phyloP scores from a whole-genome alignment of 2,329 filamentous ascomycete genomes.

The Hortaea sp. region DNA sequence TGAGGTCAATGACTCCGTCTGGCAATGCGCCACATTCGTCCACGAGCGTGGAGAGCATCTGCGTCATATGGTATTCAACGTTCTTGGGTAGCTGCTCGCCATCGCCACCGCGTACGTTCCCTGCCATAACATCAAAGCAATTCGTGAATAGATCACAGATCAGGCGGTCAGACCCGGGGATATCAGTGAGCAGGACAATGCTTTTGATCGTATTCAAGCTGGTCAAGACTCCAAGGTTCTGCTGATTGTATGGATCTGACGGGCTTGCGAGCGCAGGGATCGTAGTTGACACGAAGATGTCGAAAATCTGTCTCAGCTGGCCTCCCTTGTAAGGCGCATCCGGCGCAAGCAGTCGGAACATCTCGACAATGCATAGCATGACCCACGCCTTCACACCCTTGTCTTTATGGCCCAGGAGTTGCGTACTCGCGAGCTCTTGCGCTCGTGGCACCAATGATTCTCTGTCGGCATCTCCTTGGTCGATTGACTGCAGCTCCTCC shows the following conservation, averaged over 20 bases:
- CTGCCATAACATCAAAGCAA: slow-evolving; percentile 86
- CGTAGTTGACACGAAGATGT: slow-evolving; percentile 71
- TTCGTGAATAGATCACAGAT: slow-evolving; percentile 73
- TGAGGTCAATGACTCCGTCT: slow-evolving; percentile 74
- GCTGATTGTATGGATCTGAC: slow-evolving; percentile 79
- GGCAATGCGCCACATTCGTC: slow-evolving; percentile 75
- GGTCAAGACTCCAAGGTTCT: slow-evolving; percentile 82
- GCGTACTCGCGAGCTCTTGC: slow-evolving; percentile 71
- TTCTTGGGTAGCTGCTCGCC: slow-evolving; percentile 85
- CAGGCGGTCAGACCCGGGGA: slow-evolving; percentile 70
- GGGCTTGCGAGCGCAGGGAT: slow-evolving; percentile 79
- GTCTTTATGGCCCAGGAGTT: slow-evolving; percentile 84
- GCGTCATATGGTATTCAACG: slow-evolving; percentile 84
- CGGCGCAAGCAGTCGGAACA: slow-evolving; percentile 84
- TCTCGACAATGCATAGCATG: slow-evolving; percentile 82
- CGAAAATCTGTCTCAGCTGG: slow-evolving; percentile 95
- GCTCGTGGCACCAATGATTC: slow-evolving; percentile 77
- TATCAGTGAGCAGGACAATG: slow-evolving; percentile 80
- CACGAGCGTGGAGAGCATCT: slow-evolving; percentile 72
- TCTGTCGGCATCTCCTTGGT: slow-evolving; percentile 75
- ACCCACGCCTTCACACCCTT: slow-evolving; percentile 84
- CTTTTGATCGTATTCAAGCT: slow-evolving; percentile 91
- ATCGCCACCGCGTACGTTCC: slow-evolving; percentile 59
- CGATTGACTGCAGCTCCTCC: slow-evolving; percentile 72
- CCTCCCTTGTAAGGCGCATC: slow-evolving; percentile 86